These are phyloP conservation scores for Fusarium sp. DNA, from an alignment of 2,329 filamentous ascomycete genomes.

Conservation along the genomic window DNA sequence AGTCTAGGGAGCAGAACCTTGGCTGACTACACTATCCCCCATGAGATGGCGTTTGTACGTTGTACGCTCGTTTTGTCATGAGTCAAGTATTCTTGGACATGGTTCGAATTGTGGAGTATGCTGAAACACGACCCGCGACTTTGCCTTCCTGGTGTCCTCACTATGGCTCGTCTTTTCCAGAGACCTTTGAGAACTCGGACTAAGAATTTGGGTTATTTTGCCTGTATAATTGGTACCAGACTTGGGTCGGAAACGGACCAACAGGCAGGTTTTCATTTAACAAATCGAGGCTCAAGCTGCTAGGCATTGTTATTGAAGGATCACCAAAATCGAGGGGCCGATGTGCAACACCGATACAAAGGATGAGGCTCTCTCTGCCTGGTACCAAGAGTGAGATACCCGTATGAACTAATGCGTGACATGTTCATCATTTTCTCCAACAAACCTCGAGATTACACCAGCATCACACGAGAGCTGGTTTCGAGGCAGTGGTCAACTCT, in stretches of 20 bases:
- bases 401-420: neutral
- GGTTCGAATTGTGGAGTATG: neutral
- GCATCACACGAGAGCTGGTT: neutral
- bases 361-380: neutral
- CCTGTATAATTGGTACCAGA: neutral
- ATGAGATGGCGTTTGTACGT: neutral
- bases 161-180: neutral
- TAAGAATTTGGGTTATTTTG: neutral
- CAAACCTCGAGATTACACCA: neutral
- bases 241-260: fast-evolving
- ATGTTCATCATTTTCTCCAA: neutral
- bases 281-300: neutral
- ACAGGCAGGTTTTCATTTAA: neutral
- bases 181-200: neutral
- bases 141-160: neutral
- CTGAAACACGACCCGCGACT: no score
- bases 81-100: neutral
- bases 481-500: neutral
- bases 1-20: neutral
- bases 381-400: neutral
- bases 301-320: neutral
- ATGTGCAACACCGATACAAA: neutral
- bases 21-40: neutral
- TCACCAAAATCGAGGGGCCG: neutral
- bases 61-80: neutral